Conservation (phyloP, 306 rosid species). For the Quercus bicolor region DNA sequence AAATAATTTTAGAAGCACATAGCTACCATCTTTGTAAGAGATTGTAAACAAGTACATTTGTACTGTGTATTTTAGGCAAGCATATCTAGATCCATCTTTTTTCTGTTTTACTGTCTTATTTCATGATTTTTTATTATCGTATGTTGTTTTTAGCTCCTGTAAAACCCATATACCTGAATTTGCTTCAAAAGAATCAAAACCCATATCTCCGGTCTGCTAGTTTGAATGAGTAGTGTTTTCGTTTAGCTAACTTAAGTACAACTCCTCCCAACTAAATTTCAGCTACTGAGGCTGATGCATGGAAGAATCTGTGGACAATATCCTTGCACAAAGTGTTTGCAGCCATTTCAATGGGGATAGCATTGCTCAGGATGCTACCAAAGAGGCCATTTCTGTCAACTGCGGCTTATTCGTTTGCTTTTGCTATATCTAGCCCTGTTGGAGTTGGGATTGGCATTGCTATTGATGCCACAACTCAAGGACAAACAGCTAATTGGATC, state of each 20-base stretch:
- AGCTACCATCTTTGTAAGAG: too few relatives aligned
- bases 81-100: too few relatives aligned
- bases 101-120: too few relatives aligned
- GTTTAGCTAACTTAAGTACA: not conserved
- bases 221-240: not conserved
- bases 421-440: not conserved
- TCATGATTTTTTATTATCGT: too few relatives aligned
- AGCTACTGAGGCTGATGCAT: conserved; percentile 60
- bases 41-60: too few relatives aligned
- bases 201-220: not conserved
- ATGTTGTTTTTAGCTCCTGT: too few relatives aligned
- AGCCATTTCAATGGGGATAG: conserved; percentile 79
- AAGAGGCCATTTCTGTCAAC: conserved; percentile 58
- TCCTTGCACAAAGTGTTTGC: conserved; percentile 82
- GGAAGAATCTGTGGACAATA: conserved; percentile 86
- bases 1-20: too few relatives aligned
- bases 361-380: conserved; percentile 65
- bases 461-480: conserved; percentile 65
- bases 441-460: conserved; percentile 82
- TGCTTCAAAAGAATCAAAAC: too few relatives aligned
- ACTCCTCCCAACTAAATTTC: not conserved
- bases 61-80: too few relatives aligned
- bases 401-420: conserved; percentile 51
- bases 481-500: conserved; percentile 59
- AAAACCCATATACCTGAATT: too few relatives aligned